phyloP scores from a whole-genome alignment of 2,329 filamentous ascomycete species.

The Alternaria ventricosa region DNA sequence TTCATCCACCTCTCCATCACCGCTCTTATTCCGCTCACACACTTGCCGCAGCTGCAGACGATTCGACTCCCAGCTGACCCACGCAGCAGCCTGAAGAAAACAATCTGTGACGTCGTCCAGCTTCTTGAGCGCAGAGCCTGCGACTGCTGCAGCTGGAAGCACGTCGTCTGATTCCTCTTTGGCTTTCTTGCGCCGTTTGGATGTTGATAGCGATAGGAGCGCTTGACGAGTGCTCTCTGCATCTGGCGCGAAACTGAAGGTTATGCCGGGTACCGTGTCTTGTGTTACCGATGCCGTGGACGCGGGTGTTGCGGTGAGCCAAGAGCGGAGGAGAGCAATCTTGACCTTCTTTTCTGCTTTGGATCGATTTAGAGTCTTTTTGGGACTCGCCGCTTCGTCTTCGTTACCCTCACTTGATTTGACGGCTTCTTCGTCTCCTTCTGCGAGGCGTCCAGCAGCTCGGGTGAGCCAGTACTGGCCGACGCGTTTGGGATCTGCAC shows the following conservation, averaged over 20 bases:
- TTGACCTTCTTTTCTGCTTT: slow-evolving; percentile 65
- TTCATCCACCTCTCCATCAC: not conserved
- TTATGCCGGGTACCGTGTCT: slow-evolving; percentile 18
- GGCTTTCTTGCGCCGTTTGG: slow-evolving; percentile 4
- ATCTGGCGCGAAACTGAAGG: slow-evolving; percentile 17
- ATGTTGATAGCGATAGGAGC: slow-evolving; percentile 12
- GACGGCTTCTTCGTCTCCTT: not conserved
- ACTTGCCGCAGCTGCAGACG: slow-evolving; percentile 24
- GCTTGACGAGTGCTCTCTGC: slow-evolving; percentile 14
- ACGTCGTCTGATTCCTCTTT: not conserved
- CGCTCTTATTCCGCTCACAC: not conserved
- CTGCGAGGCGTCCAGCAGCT: slow-evolving; percentile 10
- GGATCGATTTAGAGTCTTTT: slow-evolving; percentile 47
- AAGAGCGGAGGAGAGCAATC: slow-evolving; percentile 63
- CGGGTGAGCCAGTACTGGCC: slow-evolving; percentile 45
- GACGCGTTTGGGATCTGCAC: slow-evolving; percentile 48
- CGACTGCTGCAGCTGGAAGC: not conserved
- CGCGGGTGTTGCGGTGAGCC: slow-evolving; percentile 29
- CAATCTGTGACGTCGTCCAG: slow-evolving; percentile 84
- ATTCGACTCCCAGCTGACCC: slow-evolving; percentile 77
- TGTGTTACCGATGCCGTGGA: slow-evolving; percentile 11
- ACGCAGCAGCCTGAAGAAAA: slow-evolving; percentile 77
- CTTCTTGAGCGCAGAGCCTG: slow-evolving; percentile 55
- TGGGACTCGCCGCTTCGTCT: slow-evolving; percentile 20
- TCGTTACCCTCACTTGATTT: slow-evolving; percentile 16